Base-by-base conservation (phyloP, 805 yeast genomes). In the Metschnikowia reukaufii region DNA sequence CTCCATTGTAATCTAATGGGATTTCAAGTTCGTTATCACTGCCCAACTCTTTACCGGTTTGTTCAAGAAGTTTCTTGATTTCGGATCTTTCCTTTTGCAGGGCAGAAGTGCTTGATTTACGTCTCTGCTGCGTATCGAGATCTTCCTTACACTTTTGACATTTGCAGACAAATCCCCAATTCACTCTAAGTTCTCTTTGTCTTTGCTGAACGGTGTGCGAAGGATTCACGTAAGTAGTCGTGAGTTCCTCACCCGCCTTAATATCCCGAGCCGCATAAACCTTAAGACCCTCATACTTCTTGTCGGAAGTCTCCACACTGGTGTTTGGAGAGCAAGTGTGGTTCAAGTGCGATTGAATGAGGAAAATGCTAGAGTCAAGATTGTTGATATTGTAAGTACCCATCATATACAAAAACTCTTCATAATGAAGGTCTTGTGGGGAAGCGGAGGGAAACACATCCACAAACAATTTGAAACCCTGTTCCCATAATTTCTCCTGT, bases 321-420 rank as follows among this genome's bases (percentile, higher is more conserved):
- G 83, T 82, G 57, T 83, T 87, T 2, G 94, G 91, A 34, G 76
- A 81, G 67, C 96, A 88, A 56, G 73, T 74, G 61, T 88, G 96
- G 59, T 88, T 88, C 57, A 88, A 67, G 59, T 86, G 86, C 0
- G 94, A 81, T 50, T 84, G 86, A 7, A 74, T 60, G 50, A 81
- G 70, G 61, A 73, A 88, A 15, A 86, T 58, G 40, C 81, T 78
- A 2, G 85, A 82, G 44, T 82, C 83, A 42, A 84, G 68, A 57
- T 86, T 85, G 65, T 88, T 88, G 56, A 88, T 78, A 64, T 86
- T 85, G 60, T 82, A 85, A 49, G 83, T 78, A 1, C 96, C 96
- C 56, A 88, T 64, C 65, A 80, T 79, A 47, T 64, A 67, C 62
- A 86, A 62, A 58, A 73, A 88, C 49, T 78, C 82, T 29, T 81